Evolutionary conservation across 345 rosid species (phyloP).

Genomic region (Capsella bursapastoris): DNA sequence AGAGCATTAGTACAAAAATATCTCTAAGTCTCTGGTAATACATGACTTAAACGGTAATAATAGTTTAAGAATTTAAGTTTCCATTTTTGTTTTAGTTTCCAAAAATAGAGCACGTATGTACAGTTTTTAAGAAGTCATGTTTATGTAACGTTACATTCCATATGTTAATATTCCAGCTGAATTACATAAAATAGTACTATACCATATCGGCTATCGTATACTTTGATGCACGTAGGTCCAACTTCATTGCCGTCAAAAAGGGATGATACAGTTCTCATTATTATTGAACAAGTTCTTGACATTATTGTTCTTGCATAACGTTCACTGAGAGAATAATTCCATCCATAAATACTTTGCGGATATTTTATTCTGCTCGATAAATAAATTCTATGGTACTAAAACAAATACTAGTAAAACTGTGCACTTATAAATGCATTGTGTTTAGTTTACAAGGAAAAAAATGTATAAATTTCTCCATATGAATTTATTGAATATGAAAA

Average conservation of each 20-base stretch:
- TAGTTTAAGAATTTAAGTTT: no score
- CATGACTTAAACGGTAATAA: no score
- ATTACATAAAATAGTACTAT: conserved; percentile 9
- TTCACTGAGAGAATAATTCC: background rate
- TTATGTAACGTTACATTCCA: conserved; percentile 17
- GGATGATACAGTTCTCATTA: background rate
- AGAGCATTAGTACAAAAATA: background rate
- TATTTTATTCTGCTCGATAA: background rate
- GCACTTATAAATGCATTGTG: background rate
- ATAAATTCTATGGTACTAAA: background rate
- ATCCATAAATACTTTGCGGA: background rate
- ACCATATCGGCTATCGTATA: background rate
- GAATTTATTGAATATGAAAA: conserved; percentile 13
- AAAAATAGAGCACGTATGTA: background rate
- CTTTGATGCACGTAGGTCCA: conserved; percentile 28
- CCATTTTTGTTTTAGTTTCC: background rate
- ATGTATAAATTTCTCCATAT: background rate
- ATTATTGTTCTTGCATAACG: background rate
- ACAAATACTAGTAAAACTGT: background rate
- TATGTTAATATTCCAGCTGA: conserved; percentile 24
- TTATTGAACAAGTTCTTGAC: conserved; percentile 7
- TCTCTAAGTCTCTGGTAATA: background rate
- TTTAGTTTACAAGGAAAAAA: background rate
- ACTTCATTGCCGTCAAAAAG: conserved; percentile 17
- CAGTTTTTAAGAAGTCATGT: background rate